These are phyloP conservation scores for Diplodia scrobiculata DNA, from an alignment of 2,329 filamentous ascomycete species.

Conservation along the genomic window DNA sequence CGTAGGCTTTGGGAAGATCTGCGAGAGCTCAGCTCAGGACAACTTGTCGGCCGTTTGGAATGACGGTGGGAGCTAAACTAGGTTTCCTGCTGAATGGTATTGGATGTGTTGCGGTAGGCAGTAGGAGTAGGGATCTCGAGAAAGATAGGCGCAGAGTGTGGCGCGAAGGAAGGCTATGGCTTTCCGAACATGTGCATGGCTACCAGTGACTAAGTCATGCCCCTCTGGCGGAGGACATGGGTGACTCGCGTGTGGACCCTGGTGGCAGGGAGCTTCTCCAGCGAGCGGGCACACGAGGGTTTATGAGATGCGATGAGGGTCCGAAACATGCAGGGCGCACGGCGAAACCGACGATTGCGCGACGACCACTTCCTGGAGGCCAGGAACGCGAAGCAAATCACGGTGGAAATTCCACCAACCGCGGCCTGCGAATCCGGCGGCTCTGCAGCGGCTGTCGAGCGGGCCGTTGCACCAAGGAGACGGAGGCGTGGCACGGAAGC, in stretches of 20 bases:
- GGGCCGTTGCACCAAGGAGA: conserved; percentile 8
- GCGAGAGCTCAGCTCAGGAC: background rate
- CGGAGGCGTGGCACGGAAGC: background rate
- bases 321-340: conserved; percentile 3
- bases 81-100: background rate
- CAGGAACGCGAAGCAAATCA: background rate
- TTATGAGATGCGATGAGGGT: background rate
- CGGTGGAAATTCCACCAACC: conserved; percentile 18
- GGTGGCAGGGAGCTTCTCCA: background rate
- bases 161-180: background rate
- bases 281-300: background rate
- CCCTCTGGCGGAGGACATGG: too few species aligned
- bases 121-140: background rate
- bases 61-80: background rate
- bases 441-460: background rate
- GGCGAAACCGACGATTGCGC: background rate
- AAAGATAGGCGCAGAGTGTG: background rate
- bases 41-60: background rate
- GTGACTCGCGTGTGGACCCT: background rate
- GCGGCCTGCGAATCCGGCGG: background rate
- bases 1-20: background rate
- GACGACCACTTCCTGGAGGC: conserved; percentile 2
- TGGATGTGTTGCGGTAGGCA: background rate
- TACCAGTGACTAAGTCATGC: too few species aligned
- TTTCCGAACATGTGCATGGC: background rate